Base-by-base conservation (phyloP, 805 yeast genomes). In the Candida orba region DNA sequence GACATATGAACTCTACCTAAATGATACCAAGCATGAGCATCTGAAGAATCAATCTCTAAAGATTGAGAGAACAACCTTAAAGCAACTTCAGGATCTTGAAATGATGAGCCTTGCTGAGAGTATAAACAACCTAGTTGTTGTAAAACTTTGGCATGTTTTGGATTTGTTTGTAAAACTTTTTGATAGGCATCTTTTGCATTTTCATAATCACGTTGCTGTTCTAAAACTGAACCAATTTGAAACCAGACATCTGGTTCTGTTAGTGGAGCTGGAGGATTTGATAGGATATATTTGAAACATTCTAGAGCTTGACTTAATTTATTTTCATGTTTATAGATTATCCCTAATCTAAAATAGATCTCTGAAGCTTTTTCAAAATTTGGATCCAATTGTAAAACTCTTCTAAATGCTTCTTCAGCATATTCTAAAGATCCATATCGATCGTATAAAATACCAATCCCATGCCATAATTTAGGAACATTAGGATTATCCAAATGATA, bases 181-280 rank as follows among this genome's bases (percentile, higher is more conserved):
- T 91, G 96, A 63, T 93, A 93, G 8, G 98, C 98, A 50, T 90
- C 97, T 56, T 82, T 80, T 3, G 99, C 98, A 33, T 90, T 87
- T 49, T 74, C 78, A 76, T 86, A 91, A 59, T 89, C 96, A 57
- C 88, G 81, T 67, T 86, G 91, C 60, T 85, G 95, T 63, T 93
- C 99, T 55, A 93, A 74, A 2, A 93, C 98, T 29, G 89, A 84
- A 34, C 99, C 99, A 50, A 93, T 85, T 67, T 93, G 99, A 69
- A 93, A 93, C 98, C 98, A 93, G 43, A 93, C 95, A 62, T 93
- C 99, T 40, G 95, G 88, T 62, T 88, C 96, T 38, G 97, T 90
- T 51, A 93, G 71, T 1, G 99, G 99, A 42, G 88, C 83, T 1
- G 99, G 99, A 0, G 99, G 98, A 64, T 82, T 84, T 45, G 81